A percentile compares a stretch with the other conserved stretches of the same genome.
phyloP scores from a whole-genome alignment of 257 asterid species.

The Rubia yunnanensis region DNA sequence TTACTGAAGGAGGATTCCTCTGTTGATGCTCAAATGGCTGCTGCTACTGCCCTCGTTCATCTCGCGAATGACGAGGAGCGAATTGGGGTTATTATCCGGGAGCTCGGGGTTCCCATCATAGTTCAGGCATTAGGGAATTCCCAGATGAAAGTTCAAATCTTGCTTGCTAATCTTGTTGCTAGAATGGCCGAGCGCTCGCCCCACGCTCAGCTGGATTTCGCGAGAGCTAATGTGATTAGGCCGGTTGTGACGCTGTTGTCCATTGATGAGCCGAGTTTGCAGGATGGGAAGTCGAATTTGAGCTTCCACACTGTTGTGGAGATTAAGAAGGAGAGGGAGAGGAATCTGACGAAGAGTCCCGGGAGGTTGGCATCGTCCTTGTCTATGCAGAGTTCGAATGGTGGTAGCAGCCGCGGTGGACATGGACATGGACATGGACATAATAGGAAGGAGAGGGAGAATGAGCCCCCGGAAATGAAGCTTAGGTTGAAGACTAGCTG shows the following conservation, averaged over 20 bases:
- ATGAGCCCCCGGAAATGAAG: constrained; percentile 60
- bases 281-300: constrained; percentile 31
- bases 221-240: constrained; percentile 67
- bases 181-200: constrained; percentile 52
- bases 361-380: constrained; percentile 30
- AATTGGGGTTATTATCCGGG: constrained; percentile 37
- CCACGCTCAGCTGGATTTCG: constrained; percentile 67
- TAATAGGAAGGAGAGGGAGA: constrained; percentile 50
- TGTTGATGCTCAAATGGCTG: constrained; percentile 56
- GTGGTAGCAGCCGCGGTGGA: constrained; percentile 37
- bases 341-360: constrained; percentile 22
- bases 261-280: constrained; percentile 45
- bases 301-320: constrained; percentile 61
- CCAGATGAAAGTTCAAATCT: constrained; percentile 55
- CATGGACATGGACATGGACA: constrained; percentile 9
- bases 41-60: constrained; percentile 40
- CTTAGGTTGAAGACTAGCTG: constrained; percentile 46
- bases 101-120: constrained; percentile 43
- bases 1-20: constrained; percentile 53
- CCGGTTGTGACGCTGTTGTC: constrained; percentile 63
- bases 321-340: constrained; percentile 62
- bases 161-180: constrained; percentile 56
- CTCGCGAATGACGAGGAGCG: constrained; percentile 55
- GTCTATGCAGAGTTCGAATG: constrained; percentile 38
- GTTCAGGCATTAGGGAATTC: constrained; percentile 63